These are phyloP conservation scores for Mortierella polycephala DNA, from an alignment of 371 early-diverging fungal genomes.

Conservation along the genomic window DNA sequence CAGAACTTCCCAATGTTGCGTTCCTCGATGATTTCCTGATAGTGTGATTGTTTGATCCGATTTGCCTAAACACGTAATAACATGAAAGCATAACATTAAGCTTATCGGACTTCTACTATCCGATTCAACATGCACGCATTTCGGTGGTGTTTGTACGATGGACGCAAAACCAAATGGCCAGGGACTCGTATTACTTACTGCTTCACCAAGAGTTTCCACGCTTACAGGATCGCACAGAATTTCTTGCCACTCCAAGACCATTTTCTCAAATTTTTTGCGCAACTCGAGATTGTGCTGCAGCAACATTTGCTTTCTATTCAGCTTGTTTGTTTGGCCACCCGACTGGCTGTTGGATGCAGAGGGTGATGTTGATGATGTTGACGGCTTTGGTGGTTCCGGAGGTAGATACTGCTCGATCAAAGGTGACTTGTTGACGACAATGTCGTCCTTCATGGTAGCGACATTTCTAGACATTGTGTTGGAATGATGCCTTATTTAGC, in stretches of 20 bases:
- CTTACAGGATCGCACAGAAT: slow-evolving; percentile 57
- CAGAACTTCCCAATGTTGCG: slow-evolving; percentile 70
- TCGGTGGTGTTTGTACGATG: background rate
- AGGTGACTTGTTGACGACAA: slow-evolving; percentile 48
- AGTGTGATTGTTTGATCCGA: slow-evolving; percentile 58
- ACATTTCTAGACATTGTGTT: slow-evolving; percentile 19
- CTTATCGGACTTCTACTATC: background rate
- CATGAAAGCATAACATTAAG: background rate
- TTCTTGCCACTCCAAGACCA: slow-evolving; percentile 70
- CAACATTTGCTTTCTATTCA: slow-evolving; percentile 56
- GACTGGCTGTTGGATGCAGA: slow-evolving; percentile 1
- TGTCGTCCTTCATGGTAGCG: slow-evolving; percentile 53
- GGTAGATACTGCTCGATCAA: slow-evolving; percentile 41
- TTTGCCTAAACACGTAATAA: slow-evolving; percentile 25
- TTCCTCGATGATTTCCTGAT: slow-evolving; percentile 73
- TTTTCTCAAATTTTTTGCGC: slow-evolving; percentile 59
- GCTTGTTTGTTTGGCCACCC: slow-evolving; percentile 5
- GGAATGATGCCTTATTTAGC: slow-evolving; percentile 1
- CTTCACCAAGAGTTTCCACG: slow-evolving; percentile 43
- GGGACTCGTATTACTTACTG: slow-evolving; percentile 20
- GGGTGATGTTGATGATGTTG: slow-evolving; percentile 3
- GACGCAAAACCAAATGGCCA: background rate
- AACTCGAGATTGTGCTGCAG: slow-evolving; percentile 62
- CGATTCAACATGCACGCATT: background rate
- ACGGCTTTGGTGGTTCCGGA: background rate